phyloP scores from a whole-genome alignment of 2,329 filamentous ascomycete species.

The Verticillium dahliae region DNA sequence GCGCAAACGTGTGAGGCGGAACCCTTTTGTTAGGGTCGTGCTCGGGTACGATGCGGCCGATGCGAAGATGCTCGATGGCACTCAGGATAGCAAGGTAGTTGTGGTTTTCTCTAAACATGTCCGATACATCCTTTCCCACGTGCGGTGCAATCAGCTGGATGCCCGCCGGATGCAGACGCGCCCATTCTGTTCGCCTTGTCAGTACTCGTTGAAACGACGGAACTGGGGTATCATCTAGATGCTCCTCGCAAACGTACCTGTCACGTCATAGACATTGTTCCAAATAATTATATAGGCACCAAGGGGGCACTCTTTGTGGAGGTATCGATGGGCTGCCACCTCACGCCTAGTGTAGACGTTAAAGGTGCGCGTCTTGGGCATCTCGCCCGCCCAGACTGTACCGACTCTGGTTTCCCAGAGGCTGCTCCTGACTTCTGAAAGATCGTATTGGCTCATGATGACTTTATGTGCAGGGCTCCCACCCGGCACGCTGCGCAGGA shows the following conservation, averaged over 20 bases:
- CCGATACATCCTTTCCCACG: slow-evolving; percentile 7
- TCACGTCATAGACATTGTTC: slow-evolving; percentile 10
- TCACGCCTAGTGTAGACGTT: background rate
- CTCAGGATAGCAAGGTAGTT: background rate
- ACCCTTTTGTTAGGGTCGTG: background rate
- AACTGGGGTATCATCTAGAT: background rate
- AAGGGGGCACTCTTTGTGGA: background rate
- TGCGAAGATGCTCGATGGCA: background rate
- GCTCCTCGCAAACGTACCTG: background rate
- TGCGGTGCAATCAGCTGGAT: background rate
- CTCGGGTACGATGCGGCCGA: slow-evolving; percentile 2
- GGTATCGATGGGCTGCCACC: background rate
- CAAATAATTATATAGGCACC: slow-evolving; percentile 4
- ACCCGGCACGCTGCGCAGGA: background rate
- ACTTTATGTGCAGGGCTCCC: slow-evolving; percentile 3
- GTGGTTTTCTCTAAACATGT: slow-evolving; percentile 5
- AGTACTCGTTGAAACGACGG: rapidly evolving
- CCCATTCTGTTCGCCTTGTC: slow-evolving; percentile 4
- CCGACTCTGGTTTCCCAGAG: slow-evolving; percentile 2
- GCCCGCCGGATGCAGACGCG: slow-evolving; percentile 9
- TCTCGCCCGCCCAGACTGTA: background rate
- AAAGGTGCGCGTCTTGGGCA: background rate
- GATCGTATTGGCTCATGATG: background rate
- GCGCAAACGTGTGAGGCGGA: slow-evolving; percentile 1
- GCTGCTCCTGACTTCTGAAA: background rate